Evolutionary conservation across 306 rosid species (phyloP), one percentile per base, ranked within the genome.

Genomic region (barrel medic (Medicago truncatula)): DNA sequence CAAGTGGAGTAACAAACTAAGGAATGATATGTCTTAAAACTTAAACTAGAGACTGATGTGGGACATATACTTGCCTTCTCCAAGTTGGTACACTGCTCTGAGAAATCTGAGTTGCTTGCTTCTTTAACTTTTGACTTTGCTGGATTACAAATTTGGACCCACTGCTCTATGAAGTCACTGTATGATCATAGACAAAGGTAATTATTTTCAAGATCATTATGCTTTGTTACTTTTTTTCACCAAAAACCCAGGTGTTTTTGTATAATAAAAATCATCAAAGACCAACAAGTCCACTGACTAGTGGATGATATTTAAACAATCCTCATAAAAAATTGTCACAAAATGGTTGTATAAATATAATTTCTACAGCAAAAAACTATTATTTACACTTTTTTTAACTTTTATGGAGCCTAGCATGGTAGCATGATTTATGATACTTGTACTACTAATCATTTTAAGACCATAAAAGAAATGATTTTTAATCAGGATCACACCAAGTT

Each of bases 131-230:
- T 95, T 73, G 74, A 73, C 85, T 70, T 95, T 2, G 98, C 97
- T 1, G 90, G 81, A 17, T 77, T 61, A 54, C 96, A 89, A 10
- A 95, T 95, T 82, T 92, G 84, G 60, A 95, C 97, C 98, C 96
- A 95, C 9, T 83, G 84, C 80, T 95, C 97, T 18, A 95, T 92
- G 86, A 95, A 95, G 0, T 95, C 96, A 78, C 98, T 92, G 93
- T 52, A 78, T 31, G 8, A 61, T 46, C 39, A 60, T 10, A 63
- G 39, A 57, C 11, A 8, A 52, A 71, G 46, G 2, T 39, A 25
- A 13, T 52, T 12, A 65, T 43, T 58, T 65, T 40, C 10, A 13
- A 60, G 41, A 43, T 60, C 18, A 28, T 14, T 34, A 34, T 31
- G 36, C 36, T 31, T 31, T 31, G 28, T 31, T 31, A 31, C 36